A percentile compares a stretch with the other conserved stretches of the same genome.
Conservation (phyloP, 306 rosid species). For the Trichosanthes cucumerina region DNA sequence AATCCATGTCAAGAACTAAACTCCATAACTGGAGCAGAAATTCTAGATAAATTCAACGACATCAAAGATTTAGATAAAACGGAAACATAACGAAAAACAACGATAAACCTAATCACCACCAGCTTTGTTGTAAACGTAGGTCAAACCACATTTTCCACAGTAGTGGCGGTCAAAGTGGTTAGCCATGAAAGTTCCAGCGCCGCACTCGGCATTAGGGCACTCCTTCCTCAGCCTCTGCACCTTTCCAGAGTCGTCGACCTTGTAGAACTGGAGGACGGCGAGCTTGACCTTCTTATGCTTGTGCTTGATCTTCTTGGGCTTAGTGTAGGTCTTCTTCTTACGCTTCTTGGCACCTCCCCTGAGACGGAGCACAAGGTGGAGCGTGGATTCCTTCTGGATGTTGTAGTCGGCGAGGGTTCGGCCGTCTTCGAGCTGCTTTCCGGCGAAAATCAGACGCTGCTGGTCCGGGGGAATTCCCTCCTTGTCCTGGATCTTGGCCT, state of each 20-base stretch:
- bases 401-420: conserved; percentile 93
- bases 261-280: conserved; percentile 68
- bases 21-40: not conserved
- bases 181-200: conserved; percentile 94
- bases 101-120: conserved; percentile 39
- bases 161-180: conserved; percentile 86
- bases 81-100: not conserved
- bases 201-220: conserved; percentile 85
- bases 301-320: conserved; percentile 96
- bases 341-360: conserved; percentile 95
- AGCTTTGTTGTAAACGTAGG: conserved; percentile 81
- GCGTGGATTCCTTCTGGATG: conserved; percentile 90
- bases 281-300: conserved; percentile 95
- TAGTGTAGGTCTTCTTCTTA: conserved; percentile 96
- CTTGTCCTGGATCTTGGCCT: conserved; percentile 92
- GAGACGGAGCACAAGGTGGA: conserved; percentile 84
- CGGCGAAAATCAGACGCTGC: conserved; percentile 91
- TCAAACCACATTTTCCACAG: conserved; percentile 87
- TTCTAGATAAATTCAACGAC: conserved; percentile 2
- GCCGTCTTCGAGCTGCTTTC: conserved; percentile 91
- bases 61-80: not conserved
- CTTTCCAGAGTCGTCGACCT: conserved; percentile 82
- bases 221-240: conserved; percentile 87
- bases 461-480: conserved; percentile 95
- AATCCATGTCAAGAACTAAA: conserved; percentile 7